phyloP scores from a whole-genome alignment of 768 basidiomycete genomes.

The Austroboletus eburneus region DNA sequence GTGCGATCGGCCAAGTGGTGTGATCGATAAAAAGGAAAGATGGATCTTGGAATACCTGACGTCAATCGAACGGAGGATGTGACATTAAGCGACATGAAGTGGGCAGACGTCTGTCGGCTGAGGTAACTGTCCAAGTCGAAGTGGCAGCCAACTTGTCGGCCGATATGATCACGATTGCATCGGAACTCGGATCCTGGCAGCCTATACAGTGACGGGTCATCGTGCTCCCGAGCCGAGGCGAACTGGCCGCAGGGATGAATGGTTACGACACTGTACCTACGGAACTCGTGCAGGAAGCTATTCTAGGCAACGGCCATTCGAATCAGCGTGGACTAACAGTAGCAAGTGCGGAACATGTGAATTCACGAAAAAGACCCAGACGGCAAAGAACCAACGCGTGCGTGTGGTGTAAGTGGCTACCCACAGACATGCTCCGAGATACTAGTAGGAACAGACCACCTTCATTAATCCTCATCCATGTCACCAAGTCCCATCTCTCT shows the following conservation, averaged over 20 bases:
- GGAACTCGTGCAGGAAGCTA: conserved; percentile 11
- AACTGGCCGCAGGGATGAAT: not conserved
- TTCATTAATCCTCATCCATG: conserved; percentile 40
- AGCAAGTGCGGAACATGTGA: conserved; percentile 1
- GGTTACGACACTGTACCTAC: conserved; percentile 9
- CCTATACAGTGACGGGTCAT: not conserved
- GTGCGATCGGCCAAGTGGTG: conserved; percentile 2
- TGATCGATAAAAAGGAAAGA: too few species aligned
- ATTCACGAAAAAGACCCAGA: conserved; percentile 3
- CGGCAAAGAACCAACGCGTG: not conserved
- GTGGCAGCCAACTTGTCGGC: too few species aligned
- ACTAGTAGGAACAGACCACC: conserved; percentile 2
- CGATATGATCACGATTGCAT: not conserved
- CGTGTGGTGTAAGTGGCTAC: conserved; percentile 2
- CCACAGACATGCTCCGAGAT: conserved; percentile 1
- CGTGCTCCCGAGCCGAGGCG: not conserved
- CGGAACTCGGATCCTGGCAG: conserved; percentile 4
- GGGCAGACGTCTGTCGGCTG: conserved; percentile 5
- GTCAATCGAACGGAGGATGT: conserved; percentile 31
- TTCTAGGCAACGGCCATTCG: not conserved
- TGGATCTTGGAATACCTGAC: conserved; percentile 30
- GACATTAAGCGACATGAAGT: conserved; percentile 27
- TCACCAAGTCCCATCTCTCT: conserved; percentile 37
- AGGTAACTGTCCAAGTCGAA: conserved; percentile 9
- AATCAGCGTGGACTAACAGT: conserved; percentile 5